Percentiles rank a stretch among this genome's conserved stretches.
phyloP scores from a whole-genome alignment of 2,329 filamentous ascomycete species.

The Sarocladium oryzae region DNA sequence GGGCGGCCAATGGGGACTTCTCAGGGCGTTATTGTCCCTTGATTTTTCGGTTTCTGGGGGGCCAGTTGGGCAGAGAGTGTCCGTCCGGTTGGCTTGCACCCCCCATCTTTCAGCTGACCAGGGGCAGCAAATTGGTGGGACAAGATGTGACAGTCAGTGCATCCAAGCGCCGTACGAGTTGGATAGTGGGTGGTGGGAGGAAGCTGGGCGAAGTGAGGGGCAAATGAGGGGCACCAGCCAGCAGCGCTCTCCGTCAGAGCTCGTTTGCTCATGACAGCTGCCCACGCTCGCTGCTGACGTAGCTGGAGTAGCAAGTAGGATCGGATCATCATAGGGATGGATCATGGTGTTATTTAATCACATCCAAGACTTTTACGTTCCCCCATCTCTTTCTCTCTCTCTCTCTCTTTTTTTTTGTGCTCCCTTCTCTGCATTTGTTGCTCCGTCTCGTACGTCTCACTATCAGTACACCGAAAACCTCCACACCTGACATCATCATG shows the following conservation, averaged over 20 bases:
- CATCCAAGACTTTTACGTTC: too few relatives aligned
- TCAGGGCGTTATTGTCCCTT: neutral
- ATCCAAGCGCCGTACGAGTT: neutral
- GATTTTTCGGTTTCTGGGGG: neutral
- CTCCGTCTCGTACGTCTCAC: neutral
- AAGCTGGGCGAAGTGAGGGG: too few relatives aligned
- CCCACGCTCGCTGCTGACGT: too few relatives aligned
- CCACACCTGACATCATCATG: slow-evolving; percentile 24
- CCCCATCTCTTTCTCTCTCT: neutral
- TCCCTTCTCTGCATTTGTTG: neutral
- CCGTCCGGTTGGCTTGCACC: neutral
- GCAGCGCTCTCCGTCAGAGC: too few relatives aligned
- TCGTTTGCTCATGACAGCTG: too few relatives aligned
- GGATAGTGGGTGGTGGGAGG: too few relatives aligned
- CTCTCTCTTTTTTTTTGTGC: neutral
- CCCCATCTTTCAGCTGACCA: neutral
- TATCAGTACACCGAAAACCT: slow-evolving; percentile 14
- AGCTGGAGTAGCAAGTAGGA: too few relatives aligned
- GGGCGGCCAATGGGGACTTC: too few relatives aligned
- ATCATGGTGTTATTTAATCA: too few relatives aligned
- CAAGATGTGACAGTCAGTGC: neutral
- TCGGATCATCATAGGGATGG: too few relatives aligned
- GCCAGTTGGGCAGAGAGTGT: neutral
- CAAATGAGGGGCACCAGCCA: too few relatives aligned
- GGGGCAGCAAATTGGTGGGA: neutral